A percentile compares a stretch with the other conserved stretches of the same genome.
phyloP scores from a whole-genome alignment of 495 filamentous ascomycete species.

The Neurospora tetrasperma region DNA sequence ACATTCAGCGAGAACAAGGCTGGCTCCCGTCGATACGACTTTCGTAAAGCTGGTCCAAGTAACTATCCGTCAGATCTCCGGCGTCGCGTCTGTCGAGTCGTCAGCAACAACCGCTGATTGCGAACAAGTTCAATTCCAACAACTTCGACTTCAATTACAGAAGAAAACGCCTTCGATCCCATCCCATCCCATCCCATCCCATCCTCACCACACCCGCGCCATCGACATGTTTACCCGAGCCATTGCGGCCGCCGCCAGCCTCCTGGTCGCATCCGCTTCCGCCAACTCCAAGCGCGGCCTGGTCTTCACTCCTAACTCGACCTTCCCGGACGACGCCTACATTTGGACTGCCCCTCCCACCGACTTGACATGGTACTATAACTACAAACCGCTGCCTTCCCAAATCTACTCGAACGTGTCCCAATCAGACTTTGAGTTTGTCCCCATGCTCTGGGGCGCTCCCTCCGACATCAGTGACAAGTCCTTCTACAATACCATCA shows the following conservation, averaged over 20 bases:
- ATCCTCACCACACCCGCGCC: background rate
- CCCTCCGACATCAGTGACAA: constrained; percentile 33
- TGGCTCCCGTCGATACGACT: background rate
- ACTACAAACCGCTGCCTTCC: constrained; percentile 50
- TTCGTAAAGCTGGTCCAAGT: background rate
- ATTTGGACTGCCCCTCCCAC: constrained; percentile 45
- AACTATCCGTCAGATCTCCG: background rate
- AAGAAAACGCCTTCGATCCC: background rate
- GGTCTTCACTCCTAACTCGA: constrained; percentile 45
- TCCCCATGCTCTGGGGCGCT: constrained; percentile 72
- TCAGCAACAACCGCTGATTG: background rate
- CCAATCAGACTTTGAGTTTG: constrained; percentile 51
- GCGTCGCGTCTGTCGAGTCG: background rate
- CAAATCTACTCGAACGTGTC: constrained; percentile 30
- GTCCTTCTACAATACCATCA: constrained; percentile 45
- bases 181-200: background rate
- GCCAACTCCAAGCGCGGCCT: constrained; percentile 60
- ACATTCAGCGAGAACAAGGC: background rate
- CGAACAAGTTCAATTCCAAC: background rate
- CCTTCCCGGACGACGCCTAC: constrained; percentile 44
- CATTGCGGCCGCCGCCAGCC: constrained; percentile 2
- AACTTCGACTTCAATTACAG: background rate
- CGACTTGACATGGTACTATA: constrained; percentile 75
- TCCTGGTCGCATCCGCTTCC: constrained; percentile 5
- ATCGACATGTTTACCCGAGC: constrained; percentile 1